Evolutionary conservation across 306 rosid genomes (phyloP).

Genomic region (Cyclanthera cordifolia): DNA sequence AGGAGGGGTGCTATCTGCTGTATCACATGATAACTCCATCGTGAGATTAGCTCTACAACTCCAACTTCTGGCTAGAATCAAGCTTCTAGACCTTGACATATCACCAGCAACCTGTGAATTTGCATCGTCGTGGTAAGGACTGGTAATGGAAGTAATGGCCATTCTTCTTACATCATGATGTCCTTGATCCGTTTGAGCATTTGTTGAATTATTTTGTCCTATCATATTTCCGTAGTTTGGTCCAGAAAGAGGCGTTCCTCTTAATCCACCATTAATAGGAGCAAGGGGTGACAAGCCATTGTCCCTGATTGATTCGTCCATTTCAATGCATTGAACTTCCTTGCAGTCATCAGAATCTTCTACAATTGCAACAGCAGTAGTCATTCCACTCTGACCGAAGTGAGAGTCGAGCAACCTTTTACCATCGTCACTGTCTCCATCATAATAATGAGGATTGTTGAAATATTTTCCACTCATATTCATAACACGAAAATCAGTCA

Average conservation of each 20-base stretch:
- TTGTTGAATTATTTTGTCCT: slow-evolving; percentile 32
- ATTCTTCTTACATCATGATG: slow-evolving; percentile 23
- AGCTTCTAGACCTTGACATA: slow-evolving; percentile 21
- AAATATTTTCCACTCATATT: slow-evolving; percentile 33
- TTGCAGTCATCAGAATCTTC: slow-evolving; percentile 62
- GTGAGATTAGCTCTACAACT: slow-evolving; percentile 54
- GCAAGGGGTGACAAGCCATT: slow-evolving; percentile 26
- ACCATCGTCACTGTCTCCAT: slow-evolving; percentile 23
- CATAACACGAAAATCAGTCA: slow-evolving; percentile 2
- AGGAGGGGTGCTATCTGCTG: slow-evolving; percentile 51
- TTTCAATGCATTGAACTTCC: slow-evolving; percentile 77
- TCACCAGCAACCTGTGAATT: slow-evolving; percentile 27
- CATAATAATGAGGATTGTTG: slow-evolving; percentile 51
- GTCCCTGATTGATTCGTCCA: slow-evolving; percentile 46
- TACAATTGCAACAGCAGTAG: slow-evolving; percentile 15
- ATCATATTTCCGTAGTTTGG: slow-evolving; percentile 26
- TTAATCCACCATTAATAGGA: slow-evolving; percentile 23
- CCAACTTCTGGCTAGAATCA: slow-evolving; percentile 44
- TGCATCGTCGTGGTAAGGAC: slow-evolving; percentile 29
- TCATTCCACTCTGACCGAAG: slow-evolving; percentile 22
- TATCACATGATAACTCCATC: slow-evolving; percentile 42
- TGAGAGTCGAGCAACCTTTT: slow-evolving; percentile 20
- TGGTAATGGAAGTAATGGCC: slow-evolving; percentile 25
- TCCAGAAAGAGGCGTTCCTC: slow-evolving; percentile 19
- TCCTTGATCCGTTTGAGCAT: slow-evolving; percentile 28